Evolutionary conservation across 768 basidiomycete genomes (phyloP), one percentile per base, ranked within the genome.

Genomic region (Phaeotremella skinneri): DNA sequence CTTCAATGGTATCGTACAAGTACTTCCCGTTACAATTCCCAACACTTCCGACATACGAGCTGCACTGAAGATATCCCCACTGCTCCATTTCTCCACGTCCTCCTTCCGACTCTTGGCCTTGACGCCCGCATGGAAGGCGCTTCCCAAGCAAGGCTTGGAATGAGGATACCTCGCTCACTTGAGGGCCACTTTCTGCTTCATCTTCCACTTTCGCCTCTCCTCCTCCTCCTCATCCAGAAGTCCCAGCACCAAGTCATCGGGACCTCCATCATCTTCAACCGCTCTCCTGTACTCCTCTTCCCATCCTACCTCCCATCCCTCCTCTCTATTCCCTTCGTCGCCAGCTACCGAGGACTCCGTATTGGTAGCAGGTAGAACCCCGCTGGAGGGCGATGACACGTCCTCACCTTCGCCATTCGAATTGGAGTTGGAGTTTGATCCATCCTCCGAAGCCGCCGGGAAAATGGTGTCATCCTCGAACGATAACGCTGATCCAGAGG

Each of bases 211-310:
- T 52, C 57, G 53, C 37, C 67, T 55, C 56, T 70, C 74, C 21
- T 73, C 72, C 52, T 68, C 65, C 47, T 75, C 73, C 52, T 77
- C 76, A 51, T 77, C 76, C 70, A 77, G 58, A 48, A 75, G 56
- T 0, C 75, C 76, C 41, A 74, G 54, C 2, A 76, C 71, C 23
- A 78, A 59, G 53, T 78, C 76, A 27, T 78, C 74, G 29, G 73
- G 74, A 29, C 63, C 68, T 16, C 64, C 74, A 49, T 78, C 74
- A 61, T 76, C 74, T 56, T 76, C 75, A 25, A 70, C 70, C 3
- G 70, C 69, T 37, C 48, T 65, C 31, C 60, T 43, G 55, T 75
- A 73, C 37, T 70, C 70, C 30, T 75, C 72, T 51, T 76, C 73
- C 66, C 67, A 68, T 17, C 60, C 61, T 16, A 62, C 67, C 11